Base-by-base conservation (phyloP, 1,284 basidiomycete genomes). In the Heliocybe sulcata region DNA sequence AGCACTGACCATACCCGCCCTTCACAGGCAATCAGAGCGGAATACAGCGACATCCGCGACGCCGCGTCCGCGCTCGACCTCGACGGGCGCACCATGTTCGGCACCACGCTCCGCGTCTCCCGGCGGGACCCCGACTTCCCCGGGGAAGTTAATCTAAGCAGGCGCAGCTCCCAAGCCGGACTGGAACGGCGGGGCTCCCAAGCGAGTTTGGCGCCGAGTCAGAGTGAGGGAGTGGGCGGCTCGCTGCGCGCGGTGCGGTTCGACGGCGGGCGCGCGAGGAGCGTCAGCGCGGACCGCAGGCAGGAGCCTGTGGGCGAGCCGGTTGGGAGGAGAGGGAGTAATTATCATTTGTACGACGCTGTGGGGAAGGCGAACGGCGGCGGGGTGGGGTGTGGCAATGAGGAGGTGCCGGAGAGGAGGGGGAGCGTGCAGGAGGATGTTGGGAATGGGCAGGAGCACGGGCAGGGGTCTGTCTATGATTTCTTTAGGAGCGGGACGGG, bases 41-140 rank as follows among this genome's bases (percentile, higher is more conserved):
- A 89, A 59, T 90, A 80, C 62, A 82, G 75, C 63, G 84, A 90
- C 62, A 70, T 77, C 20, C 75, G 82, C 29, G 75, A 79, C 47
- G 80, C 81, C 3, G 38, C 38, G 12, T 42, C 38, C 19, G 38
- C 38, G 38, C 38, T 61, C 52, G 67, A 66, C 51, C 60, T 83
- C 27, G 59, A 79, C 35, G 71, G 69, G 16, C 68, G 69, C 45
- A 61, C 65, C 38, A 61, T 77, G 35, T 77, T 76, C 56, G 77
- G 73, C 35, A 72, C 79, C 72, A 73, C 67, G 56, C 63, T 80
- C 19, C 64, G 59, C 14, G 59, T 67, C 56, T 57, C 59, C 56
- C 59, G 55, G 55, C 57, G 56, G 52, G 61, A 61, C 50, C 54
- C 51, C 9, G 33, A 35, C 16, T n/a, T n/a, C n/a, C n/a, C n/a